phyloP scores from a whole-genome alignment of 257 asterid species.

The Jacaranda mimosifolia region DNA sequence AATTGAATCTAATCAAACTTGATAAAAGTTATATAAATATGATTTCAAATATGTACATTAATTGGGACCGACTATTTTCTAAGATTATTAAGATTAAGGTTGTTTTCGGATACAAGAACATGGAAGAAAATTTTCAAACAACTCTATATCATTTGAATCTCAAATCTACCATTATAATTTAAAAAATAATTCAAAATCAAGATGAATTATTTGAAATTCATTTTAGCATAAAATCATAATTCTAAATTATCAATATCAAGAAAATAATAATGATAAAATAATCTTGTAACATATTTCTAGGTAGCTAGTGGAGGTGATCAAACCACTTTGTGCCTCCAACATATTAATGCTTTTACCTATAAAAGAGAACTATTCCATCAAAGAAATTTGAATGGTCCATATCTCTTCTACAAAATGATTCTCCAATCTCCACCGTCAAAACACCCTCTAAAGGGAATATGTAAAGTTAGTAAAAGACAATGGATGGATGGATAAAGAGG shows the following conservation, averaged over 20 bases:
- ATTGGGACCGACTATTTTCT: too few species aligned
- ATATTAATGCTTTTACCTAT: conserved; percentile 33
- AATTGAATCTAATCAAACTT: too few species aligned
- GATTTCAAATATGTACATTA: too few species aligned
- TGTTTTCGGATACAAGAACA: too few species aligned
- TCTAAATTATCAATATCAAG: not conserved
- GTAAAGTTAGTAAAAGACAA: conserved; percentile 44
- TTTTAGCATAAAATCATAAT: not conserved
- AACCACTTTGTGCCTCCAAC: conserved; percentile 34
- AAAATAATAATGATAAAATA: not conserved
- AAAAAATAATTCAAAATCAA: too few species aligned
- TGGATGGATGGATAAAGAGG: conserved; percentile 37
- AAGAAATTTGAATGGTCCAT: conserved; percentile 46
- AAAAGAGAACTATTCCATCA: conserved; percentile 35
- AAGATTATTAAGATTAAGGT: too few species aligned
- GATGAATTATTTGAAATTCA: not conserved
- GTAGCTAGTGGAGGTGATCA: conserved; percentile 35
- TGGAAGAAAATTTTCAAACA: too few species aligned
- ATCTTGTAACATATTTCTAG: not conserved
- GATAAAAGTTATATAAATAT: too few species aligned
- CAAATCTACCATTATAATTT: too few species aligned
- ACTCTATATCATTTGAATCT: too few species aligned
- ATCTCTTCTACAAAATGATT: conserved; percentile 28
- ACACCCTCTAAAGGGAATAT: conserved; percentile 29
- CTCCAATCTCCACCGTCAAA: conserved; percentile 48